Base-by-base conservation (phyloP, 768 basidiomycete genomes). In the Trametes maxima region DNA sequence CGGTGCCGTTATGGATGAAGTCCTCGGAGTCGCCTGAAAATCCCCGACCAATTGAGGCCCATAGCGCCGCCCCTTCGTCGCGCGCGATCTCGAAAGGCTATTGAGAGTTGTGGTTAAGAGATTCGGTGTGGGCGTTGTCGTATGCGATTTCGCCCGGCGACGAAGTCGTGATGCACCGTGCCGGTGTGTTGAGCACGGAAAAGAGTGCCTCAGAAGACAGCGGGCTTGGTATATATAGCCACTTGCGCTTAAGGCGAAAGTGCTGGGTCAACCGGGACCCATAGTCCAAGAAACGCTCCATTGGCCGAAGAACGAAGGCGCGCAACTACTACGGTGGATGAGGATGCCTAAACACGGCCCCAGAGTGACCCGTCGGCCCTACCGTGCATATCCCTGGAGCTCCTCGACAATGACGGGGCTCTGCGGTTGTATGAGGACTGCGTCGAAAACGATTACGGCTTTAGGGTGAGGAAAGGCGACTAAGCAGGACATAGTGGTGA, bases 1-100 rank as follows among this genome's bases (percentile, higher is more conserved):
- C 78, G 47, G 82, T 84, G 3, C 84, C 85, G 1, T 67, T 66
- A 57, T 84, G 83, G 35, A 74, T 72, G 59, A 76, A 83, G 62
- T 86, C 84, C 47, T 80, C 83, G 11, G 81, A 82, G 67, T 85
- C 84, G 21, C 45, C 45, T 13, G 24, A 11, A 16, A 46, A 46
- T 8, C 45, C 45, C 5, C 24, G 13, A 2, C 45, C 44, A 21
- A 45, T 22, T 24, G 21, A 3, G 13, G 45, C 22, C 45, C 45
- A 46, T 2, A 25, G 21, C 13, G 45, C 45, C 22, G 45, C 21
- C 3, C 21, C 45, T 13, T 22, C 22, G 21, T 46, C 19, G 13
- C 21, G 45, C 19, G 13, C 22, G 22, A 46, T 25, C 8, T 16
- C 22, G 45, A 11, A 46, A 12, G 21, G 11, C 21, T 13, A 6